Evolutionary conservation across 139 green algal species (phyloP).

Genomic region (Chlorella sp.): DNA sequence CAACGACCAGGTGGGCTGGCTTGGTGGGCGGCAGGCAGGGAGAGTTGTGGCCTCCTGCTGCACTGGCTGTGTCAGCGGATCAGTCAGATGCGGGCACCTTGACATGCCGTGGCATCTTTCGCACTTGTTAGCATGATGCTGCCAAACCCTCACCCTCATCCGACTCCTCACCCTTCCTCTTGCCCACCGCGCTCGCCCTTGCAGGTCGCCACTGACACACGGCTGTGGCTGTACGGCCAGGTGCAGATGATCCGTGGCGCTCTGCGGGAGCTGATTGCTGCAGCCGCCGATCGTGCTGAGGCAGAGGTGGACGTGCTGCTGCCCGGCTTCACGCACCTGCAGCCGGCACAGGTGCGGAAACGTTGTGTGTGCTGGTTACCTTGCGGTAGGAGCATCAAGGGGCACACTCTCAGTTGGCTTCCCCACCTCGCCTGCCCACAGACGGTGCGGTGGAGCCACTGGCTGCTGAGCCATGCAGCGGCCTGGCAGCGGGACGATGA

Average conservation of each 20-base stretch:
- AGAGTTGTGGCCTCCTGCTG: no score
- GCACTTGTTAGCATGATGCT: background rate
- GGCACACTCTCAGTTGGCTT: background rate
- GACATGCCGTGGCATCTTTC: no score
- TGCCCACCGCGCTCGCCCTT: background rate
- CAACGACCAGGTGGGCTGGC: conserved; percentile 92
- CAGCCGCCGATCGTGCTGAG: conserved; percentile 84
- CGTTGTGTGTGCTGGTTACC: no score
- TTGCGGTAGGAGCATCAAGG: no score
- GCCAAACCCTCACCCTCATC: background rate
- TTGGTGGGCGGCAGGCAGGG: no score
- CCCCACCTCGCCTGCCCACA: conserved; percentile 37
- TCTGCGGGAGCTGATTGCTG: conserved; percentile 86
- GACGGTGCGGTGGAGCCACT: conserved; percentile 96
- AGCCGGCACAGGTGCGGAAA: conserved; percentile 77
- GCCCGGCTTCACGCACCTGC: conserved; percentile 97
- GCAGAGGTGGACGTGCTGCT: conserved; percentile 92
- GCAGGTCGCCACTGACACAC: conserved; percentile 96
- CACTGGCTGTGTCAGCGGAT: no score
- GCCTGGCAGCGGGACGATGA: conserved; percentile 95
- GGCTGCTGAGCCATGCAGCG: conserved; percentile 93
- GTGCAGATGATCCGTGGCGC: conserved; percentile 72
- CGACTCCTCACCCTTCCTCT: background rate
- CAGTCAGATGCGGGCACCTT: no score
- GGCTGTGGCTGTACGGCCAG: conserved; percentile 90